Base-by-base conservation (phyloP, 2,329 filamentous ascomycete species). In the Alternaria hordeiaustralica region DNA sequence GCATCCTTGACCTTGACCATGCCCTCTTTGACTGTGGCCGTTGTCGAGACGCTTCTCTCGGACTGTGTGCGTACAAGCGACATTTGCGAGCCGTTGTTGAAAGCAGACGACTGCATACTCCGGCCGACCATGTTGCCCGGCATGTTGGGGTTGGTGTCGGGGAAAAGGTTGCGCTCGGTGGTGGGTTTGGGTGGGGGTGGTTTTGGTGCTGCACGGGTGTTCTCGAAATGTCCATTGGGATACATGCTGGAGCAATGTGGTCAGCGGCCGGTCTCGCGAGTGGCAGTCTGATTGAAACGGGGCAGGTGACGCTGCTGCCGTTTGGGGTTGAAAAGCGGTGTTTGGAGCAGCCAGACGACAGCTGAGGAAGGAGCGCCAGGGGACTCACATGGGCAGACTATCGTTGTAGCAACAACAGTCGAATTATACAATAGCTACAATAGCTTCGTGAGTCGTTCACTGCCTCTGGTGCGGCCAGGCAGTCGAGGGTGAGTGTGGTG, bases 1-100 rank as follows among this genome's bases (percentile, higher is more conserved):
- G 94, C 94, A 80, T 98, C 96, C 84, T 97, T 98, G 78, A 95
- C 91, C 60, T 90, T 90, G 36, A 92, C 92, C 86, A 88, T 92
- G 63, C 92, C 92, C 76, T 95, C 84, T 66, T 84, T 86, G 66
- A 86, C 80, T 12, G 83, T 79, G 21, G 73, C 56, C 2, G 74
- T 71, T 15, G 72, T 65, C 3, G 77, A 78, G 36, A 78, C 70
- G 67, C 73, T 78, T 66, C 79, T 80, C 56, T 82, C 80, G 8
- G 81, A 80, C 62, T 81, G 80, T 36, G 78, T 80, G 61, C 81
- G 79, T 46, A 75, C 65, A 26, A 83, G 77, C 23, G 82, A 81
- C 44, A 77, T 76, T 28, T 73, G 71, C 11, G 81, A 82, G 57
- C 73, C 73, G 53, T 78, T 79, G 61, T 57, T 71, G 51, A 78